Conservation (phyloP, 495 filamentous ascomycete genomes). For the Opeltia flavorubescens region DNA sequence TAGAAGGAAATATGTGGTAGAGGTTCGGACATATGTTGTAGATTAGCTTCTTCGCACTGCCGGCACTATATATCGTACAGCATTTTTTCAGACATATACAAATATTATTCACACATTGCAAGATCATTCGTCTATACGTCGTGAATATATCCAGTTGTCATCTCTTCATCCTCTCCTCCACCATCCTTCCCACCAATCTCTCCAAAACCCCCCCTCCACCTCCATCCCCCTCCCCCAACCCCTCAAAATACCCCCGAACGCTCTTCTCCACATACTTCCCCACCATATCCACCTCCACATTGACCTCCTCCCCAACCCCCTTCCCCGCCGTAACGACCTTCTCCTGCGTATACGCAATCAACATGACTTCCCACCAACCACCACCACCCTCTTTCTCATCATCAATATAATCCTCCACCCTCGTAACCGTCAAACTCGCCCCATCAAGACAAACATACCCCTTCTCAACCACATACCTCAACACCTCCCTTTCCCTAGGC, state of each 20-base stretch:
- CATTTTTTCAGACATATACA: too few relatives aligned
- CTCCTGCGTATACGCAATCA: slow-evolving; percentile 97
- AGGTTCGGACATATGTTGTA: too few relatives aligned
- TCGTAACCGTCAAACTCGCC: slow-evolving; percentile 85
- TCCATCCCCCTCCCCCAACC: slow-evolving; percentile 22
- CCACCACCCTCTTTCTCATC: slow-evolving; percentile 31
- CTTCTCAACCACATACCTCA: slow-evolving; percentile 89
- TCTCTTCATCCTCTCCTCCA: slow-evolving; percentile 53
- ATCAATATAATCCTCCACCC: slow-evolving; percentile 39
- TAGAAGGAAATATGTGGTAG: too few relatives aligned
- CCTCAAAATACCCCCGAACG: slow-evolving; percentile 43
- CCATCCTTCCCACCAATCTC: slow-evolving; percentile 67
- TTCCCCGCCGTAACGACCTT: slow-evolving; percentile 75
- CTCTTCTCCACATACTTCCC: slow-evolving; percentile 99
- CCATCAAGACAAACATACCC: slow-evolving; percentile 92
- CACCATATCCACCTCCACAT: slow-evolving; percentile 96
- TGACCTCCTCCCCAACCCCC: slow-evolving; percentile 71
- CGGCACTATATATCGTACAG: too few relatives aligned
- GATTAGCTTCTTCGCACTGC: too few relatives aligned
- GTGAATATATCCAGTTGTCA: too few relatives aligned
- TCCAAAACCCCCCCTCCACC: slow-evolving; percentile 56
- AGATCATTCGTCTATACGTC: too few relatives aligned
- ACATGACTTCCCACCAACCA: slow-evolving; percentile 89
- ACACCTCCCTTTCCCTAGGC: slow-evolving; percentile 48
- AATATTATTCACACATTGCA: too few relatives aligned